Evolutionary conservation across 2,329 filamentous ascomycete species (phyloP).

Genomic region (Nannizzia gypsea): DNA sequence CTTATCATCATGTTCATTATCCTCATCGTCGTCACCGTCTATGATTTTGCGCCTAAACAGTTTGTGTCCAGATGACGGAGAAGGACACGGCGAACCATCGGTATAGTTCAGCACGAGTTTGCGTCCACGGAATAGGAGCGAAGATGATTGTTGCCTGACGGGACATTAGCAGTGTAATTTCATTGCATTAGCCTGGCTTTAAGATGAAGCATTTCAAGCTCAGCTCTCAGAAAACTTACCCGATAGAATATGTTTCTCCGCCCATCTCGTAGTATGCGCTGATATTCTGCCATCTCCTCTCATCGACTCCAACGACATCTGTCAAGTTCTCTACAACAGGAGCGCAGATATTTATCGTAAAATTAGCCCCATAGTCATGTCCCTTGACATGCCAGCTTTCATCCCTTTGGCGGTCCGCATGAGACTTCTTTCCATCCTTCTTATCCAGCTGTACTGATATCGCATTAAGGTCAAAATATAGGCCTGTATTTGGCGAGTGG

Average conservation of each 20-base stretch:
- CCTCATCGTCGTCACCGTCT: conserved; percentile 16
- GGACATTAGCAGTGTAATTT: neutral
- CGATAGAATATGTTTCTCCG: conserved; percentile 36
- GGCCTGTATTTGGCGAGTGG: conserved; percentile 47
- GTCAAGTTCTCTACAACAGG: conserved; percentile 38
- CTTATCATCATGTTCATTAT: conserved; percentile 25
- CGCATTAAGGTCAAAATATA: conserved; percentile 52
- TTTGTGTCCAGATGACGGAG: conserved; percentile 7
- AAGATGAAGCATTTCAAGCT: neutral
- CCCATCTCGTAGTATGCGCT: conserved; percentile 39
- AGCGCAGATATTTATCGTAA: conserved; percentile 41
- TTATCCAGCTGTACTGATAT: conserved; percentile 41
- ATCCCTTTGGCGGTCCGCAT: conserved; percentile 25
- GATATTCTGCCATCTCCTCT: conserved; percentile 34
- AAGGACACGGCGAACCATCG: conserved; percentile 58
- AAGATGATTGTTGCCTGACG: conserved; percentile 33
- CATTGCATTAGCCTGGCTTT: neutral
- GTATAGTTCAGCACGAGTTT: conserved; percentile 66
- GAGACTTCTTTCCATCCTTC: conserved; percentile 30
- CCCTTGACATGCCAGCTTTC: conserved; percentile 40
- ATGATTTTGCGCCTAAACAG: conserved; percentile 13
- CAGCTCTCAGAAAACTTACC: conserved; percentile 24
- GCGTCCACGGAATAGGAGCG: conserved; percentile 39
- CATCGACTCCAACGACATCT: conserved; percentile 36
- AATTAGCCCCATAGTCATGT: conserved; percentile 40